A percentile compares a stretch with the other conserved stretches of the same genome.
Evolutionary conservation across 2,329 filamentous ascomycete species (phyloP).

Genomic region (Diaporthe australafricana): DNA sequence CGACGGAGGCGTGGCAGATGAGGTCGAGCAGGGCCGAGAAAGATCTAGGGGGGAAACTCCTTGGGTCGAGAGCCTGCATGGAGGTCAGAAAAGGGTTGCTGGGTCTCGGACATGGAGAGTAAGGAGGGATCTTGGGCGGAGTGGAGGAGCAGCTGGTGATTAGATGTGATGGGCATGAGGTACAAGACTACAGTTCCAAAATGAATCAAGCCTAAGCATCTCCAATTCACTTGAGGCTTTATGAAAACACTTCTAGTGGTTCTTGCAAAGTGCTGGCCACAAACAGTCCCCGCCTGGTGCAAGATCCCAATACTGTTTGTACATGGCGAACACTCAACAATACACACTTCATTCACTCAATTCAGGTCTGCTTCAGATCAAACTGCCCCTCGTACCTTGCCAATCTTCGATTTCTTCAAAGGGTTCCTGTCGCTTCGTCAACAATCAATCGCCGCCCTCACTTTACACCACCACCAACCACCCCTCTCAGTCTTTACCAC

Average conservation of each 20-base stretch:
- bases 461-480: too few species aligned
- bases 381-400: neutral
- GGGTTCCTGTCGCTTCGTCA: too few species aligned
- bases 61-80: constrained; percentile 70
- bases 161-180: neutral
- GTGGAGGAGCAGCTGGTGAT: constrained; percentile 12
- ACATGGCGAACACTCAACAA: too few species aligned
- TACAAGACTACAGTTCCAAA: neutral
- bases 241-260: too few species aligned
- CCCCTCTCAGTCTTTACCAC: neutral
- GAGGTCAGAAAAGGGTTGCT: constrained; percentile 65
- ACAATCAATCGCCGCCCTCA: too few species aligned
- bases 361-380: neutral
- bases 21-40: constrained; percentile 46
- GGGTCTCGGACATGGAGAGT: constrained; percentile 74
- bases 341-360: too few species aligned
- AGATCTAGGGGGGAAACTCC: constrained; percentile 53
- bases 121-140: constrained; percentile 67
- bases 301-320: neutral
- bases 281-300: neutral
- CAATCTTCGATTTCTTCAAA: neutral
- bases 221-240: neutral
- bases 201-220: neutral
- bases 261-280: neutral
- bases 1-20: constrained; percentile 51